Evolutionary conservation across 1,284 basidiomycete species (phyloP).

Genomic region (Rhodotorula sp.): DNA sequence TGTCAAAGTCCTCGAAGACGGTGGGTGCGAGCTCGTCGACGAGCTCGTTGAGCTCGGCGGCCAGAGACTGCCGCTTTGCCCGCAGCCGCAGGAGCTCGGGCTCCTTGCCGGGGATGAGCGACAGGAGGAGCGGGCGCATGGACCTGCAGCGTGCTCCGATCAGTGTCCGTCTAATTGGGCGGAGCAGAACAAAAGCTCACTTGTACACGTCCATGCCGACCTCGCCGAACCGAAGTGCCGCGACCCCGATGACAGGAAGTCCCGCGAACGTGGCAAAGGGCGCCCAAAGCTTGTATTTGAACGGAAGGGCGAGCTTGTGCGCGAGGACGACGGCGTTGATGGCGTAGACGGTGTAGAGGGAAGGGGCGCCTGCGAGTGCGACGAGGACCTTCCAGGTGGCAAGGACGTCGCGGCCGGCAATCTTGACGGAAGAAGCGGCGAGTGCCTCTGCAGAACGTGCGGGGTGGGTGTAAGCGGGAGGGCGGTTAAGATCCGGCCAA

Average conservation of each 20-base stretch:
- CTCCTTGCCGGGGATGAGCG: conserved; percentile 88
- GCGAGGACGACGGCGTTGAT: conserved; percentile 75
- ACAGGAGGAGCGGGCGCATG: conserved; percentile 84
- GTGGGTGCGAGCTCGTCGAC: conserved; percentile 77
- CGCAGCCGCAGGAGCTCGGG: conserved; percentile 78
- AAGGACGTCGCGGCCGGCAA: conserved; percentile 90
- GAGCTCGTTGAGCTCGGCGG: conserved; percentile 82
- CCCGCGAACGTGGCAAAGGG: conserved; percentile 75
- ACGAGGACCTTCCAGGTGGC: conserved; percentile 99
- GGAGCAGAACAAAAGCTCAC: conserved; percentile 53
- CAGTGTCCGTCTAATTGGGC: background rate
- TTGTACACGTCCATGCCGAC: conserved; percentile 98
- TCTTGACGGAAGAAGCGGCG: conserved; percentile 92
- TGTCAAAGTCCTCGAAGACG: conserved; percentile 83
- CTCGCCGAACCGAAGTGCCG: conserved; percentile 96
- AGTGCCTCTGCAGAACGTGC: conserved; percentile 69
- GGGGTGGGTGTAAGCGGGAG: conserved; percentile 47
- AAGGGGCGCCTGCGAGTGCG: conserved; percentile 83
- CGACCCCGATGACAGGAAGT: conserved; percentile 87
- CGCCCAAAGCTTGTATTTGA: conserved; percentile 70
- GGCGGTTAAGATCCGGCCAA: background rate
- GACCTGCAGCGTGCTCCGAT: conserved; percentile 60
- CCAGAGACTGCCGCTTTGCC: conserved; percentile 72
- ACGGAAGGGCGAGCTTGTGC: conserved; percentile 63
- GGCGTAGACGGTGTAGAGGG: conserved; percentile 84